These are phyloP conservation scores for Cynanchum wilfordii DNA, from an alignment of 257 asterid genomes.

Conservation along the genomic window DNA sequence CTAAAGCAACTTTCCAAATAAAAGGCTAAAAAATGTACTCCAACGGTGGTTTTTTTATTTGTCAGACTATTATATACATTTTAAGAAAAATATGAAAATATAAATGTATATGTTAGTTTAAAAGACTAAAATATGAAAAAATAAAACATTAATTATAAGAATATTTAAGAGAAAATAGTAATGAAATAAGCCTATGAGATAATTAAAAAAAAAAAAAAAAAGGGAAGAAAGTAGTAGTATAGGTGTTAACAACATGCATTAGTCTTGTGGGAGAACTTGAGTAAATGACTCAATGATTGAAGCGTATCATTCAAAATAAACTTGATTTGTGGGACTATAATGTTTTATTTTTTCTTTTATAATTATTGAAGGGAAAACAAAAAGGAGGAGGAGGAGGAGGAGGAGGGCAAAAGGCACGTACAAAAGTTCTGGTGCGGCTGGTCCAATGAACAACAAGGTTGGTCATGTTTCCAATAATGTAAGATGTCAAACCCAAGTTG, in stretches of 20 bases:
- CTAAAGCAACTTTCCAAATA: not conserved
- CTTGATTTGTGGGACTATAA: not conserved
- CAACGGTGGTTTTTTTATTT: no score
- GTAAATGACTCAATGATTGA: conserved; percentile 5
- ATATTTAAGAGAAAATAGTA: no score
- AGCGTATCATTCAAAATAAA: not conserved
- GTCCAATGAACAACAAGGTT: conserved; percentile 96
- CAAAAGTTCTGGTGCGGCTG: conserved; percentile 76
- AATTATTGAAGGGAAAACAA: not conserved
- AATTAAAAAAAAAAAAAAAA: no score
- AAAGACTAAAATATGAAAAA: no score
- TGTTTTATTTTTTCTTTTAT: no score
- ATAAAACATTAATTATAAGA: no score
- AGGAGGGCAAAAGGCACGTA: conserved; percentile 24
- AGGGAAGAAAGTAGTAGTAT: no score
- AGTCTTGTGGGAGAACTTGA: not conserved
- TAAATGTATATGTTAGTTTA: no score
- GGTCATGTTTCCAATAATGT: conserved; percentile 94
- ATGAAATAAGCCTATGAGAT: no score
- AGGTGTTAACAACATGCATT: not conserved
- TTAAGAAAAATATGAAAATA: no score
- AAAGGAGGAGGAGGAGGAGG: not conserved
- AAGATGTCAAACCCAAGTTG: conserved; percentile 78
- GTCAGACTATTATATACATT: no score
- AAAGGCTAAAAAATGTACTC: no score